A percentile compares a stretch with the other conserved stretches of the same genome.
These are phyloP conservation scores for Diatrype stigma DNA, from an alignment of 2,329 filamentous ascomycete genomes.

Conservation along the genomic window DNA sequence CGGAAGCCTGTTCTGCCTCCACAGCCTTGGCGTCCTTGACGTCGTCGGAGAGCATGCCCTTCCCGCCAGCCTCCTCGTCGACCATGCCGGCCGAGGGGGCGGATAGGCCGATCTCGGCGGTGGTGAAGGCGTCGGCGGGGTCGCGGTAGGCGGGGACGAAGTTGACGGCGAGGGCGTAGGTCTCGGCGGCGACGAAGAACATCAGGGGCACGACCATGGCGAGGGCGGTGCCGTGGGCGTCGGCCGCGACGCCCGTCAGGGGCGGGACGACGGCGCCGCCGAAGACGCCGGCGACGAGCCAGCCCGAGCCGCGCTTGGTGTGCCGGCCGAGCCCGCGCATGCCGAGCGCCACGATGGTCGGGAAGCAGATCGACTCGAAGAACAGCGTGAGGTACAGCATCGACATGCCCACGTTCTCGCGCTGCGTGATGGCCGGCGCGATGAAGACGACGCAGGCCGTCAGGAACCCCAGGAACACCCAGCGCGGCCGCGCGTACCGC, in stretches of 20 bases:
- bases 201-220: constrained; percentile 63
- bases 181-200: constrained; percentile 54
- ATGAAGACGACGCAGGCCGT: constrained; percentile 61
- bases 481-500: constrained; percentile 61
- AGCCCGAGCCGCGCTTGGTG: constrained; percentile 71
- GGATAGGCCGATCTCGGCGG: constrained; percentile 38
- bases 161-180: constrained; percentile 59
- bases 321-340: constrained; percentile 73
- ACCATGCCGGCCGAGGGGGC: constrained; percentile 2
- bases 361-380: constrained; percentile 78
- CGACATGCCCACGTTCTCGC: constrained; percentile 44
- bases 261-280: constrained; percentile 73
- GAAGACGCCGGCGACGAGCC: constrained; percentile 65
- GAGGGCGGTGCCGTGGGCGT: constrained; percentile 54
- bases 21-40: constrained; percentile 10
- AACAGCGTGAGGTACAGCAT: constrained; percentile 70
- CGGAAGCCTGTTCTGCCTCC: constrained; percentile 2
- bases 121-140: constrained; percentile 56
- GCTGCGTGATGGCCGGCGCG: constrained; percentile 42
- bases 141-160: constrained; percentile 60
- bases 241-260: constrained; percentile 64
- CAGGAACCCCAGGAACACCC: constrained; percentile 64
- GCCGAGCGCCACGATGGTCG: constrained; percentile 73
- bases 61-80: constrained; percentile 16
- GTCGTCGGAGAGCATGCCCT: constrained; percentile 12